phyloP scores from a whole-genome alignment of 75 land plant species.

The Ceratopteris richardii region DNA sequence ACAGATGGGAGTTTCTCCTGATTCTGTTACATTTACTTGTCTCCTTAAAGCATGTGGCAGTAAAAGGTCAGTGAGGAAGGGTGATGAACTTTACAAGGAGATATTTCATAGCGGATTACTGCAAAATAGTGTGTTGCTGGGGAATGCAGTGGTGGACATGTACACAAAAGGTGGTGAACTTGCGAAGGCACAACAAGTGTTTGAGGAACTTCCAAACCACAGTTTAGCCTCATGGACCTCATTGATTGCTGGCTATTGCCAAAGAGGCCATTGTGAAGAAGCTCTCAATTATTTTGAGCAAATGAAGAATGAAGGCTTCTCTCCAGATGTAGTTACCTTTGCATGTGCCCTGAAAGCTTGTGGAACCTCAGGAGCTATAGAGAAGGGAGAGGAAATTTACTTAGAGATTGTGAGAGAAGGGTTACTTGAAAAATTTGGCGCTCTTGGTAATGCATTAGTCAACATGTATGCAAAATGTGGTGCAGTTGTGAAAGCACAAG shows the following conservation, averaged over 20 bases:
- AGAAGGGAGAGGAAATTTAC: conserved; percentile 15
- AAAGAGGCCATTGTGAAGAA: conserved; percentile 9
- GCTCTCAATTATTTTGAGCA: conserved; percentile 10
- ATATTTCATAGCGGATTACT: neutral
- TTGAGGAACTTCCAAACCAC: conserved; percentile 10
- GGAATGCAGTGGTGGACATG: conserved; percentile 59
- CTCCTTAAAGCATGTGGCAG: conserved; percentile 4
- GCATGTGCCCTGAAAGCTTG: conserved; percentile 14
- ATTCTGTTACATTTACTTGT: neutral
- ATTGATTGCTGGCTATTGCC: conserved; percentile 14
- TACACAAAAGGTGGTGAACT: conserved; percentile 43
- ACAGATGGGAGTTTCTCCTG: neutral
- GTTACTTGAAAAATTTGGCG: neutral
- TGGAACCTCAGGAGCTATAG: conserved; percentile 7
- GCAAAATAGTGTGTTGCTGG: conserved; percentile 10
- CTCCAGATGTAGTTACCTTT: conserved; percentile 11
- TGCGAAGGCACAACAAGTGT: conserved; percentile 25
- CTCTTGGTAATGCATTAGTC: conserved; percentile 22
- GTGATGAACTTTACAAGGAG: conserved; percentile 5
- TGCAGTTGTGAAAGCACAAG: conserved; percentile 25
- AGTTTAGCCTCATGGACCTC: conserved; percentile 15
- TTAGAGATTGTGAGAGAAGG: conserved; percentile 8
- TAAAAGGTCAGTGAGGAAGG: neutral
- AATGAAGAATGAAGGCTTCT: conserved; percentile 14
- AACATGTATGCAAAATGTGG: conserved; percentile 44